These are phyloP conservation scores for Phytophthora podocarpi DNA, from an alignment of 352 stramenopile genomes.

Conservation along the genomic window DNA sequence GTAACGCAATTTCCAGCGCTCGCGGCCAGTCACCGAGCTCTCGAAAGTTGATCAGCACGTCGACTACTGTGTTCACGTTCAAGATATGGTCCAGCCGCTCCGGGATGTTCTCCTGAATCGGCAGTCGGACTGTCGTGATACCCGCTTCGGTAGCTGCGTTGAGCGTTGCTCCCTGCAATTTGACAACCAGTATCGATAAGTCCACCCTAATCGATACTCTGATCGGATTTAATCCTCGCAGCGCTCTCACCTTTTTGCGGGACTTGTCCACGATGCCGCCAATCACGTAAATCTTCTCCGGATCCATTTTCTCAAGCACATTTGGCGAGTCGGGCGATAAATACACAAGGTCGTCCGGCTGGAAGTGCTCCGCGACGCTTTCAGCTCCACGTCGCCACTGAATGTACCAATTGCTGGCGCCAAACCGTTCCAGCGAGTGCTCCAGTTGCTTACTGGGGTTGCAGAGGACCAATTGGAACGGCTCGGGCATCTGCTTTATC, in stretches of 20 bases:
- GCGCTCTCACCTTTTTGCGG: conserved; percentile 53
- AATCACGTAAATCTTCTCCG: conserved; percentile 79
- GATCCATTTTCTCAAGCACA: conserved; percentile 61
- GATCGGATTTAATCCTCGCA: background rate
- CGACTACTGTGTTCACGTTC: conserved; percentile 81
- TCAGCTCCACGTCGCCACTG: conserved; percentile 48
- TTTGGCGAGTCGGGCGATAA: conserved; percentile 76
- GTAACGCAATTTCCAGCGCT: conserved; percentile 52
- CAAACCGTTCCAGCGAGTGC: conserved; percentile 64
- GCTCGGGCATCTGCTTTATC: conserved; percentile 66
- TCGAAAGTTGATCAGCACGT: conserved; percentile 68
- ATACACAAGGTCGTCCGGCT: conserved; percentile 60
- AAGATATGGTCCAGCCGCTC: conserved; percentile 79
- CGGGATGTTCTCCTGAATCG: conserved; percentile 75
- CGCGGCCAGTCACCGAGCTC: conserved; percentile 53
- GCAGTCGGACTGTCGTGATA: conserved; percentile 62
- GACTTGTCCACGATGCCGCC: conserved; percentile 85
- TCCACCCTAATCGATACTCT: background rate
- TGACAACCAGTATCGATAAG: conserved; percentile 1
- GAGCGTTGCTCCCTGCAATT: conserved; percentile 55
- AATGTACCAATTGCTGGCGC: conserved; percentile 63
- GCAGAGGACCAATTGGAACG: conserved; percentile 69
- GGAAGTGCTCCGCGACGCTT: conserved; percentile 45
- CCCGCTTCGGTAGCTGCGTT: conserved; percentile 51
- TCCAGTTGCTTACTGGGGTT: conserved; percentile 57